Evolutionary conservation across 805 yeast species (phyloP), one percentile per base, ranked within the genome.

Genomic region (Cyberlindnera euphorbiiphila): DNA sequence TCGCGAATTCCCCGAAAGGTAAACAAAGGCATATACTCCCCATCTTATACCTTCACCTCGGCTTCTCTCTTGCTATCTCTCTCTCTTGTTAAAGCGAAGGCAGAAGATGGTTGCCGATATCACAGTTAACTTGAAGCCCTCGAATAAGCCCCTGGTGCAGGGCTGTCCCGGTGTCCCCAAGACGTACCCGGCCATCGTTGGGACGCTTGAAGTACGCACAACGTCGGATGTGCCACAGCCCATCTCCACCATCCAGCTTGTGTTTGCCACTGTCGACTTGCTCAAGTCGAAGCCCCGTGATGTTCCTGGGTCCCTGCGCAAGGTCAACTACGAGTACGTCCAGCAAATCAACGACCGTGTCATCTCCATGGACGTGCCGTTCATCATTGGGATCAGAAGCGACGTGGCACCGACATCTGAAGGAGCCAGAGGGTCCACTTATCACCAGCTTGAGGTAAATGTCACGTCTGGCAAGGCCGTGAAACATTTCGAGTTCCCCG

Each of bases 121-220:
- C 29, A 36, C 53, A 4, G 60, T 43, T 10, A 53, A 42, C 32
- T 49, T 79, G 32, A 72, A 71, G 36, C 74, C 81, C 4, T 68
- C 77, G 25, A 72, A 71, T 32, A 62, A 66, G 20, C 65, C 76
- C n/a, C 60, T 75, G 0, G 75, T 80, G 2, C 61, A 69, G 34
- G 87, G 87, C 3, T 76, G 83, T 57, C 85, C 86, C 0, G 87
- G 87, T 1, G 76, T 80, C 1, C 76, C 81, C 1, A 69, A 76
- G 35, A 77, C 75, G 3, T 57, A 68, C 33, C 85, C 86, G 2
- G 66, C 84, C 20, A 61, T 79, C 4, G 76, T 77, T 37, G 76
- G 83, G 8, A 71, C 68, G 18, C 51, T 80, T 12, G 75, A 77
- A 45, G 54, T 79, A 13, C 62, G 85, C 37, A 71, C 81, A 1